Evolutionary conservation across 1,139 yeast genomes (phyloP).

Genomic region (Pichia sp.): DNA sequence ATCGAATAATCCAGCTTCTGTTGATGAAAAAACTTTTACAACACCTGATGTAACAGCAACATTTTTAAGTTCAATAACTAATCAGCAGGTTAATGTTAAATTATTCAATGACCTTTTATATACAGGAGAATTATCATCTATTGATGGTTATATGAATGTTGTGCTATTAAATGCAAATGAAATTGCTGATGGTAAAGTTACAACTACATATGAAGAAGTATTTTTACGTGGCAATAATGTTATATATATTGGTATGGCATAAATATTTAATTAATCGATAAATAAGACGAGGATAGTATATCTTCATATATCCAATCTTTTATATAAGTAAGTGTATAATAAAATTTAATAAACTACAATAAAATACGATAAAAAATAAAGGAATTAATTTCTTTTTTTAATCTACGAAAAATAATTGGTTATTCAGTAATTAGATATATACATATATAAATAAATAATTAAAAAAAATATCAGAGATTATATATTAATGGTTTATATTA

Average conservation of each 20-base stretch:
- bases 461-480: too few species aligned
- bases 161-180: conserved; percentile 78
- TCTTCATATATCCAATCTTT: too few species aligned
- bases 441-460: too few species aligned
- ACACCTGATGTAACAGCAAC: conserved; percentile 38
- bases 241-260: conserved; percentile 27
- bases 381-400: too few species aligned
- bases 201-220: conserved; percentile 63
- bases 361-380: too few species aligned
- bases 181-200: conserved; percentile 48
- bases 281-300: too few species aligned
- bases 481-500: too few species aligned
- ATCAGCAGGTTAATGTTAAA: conserved; percentile 75
- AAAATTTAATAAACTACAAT: background rate
- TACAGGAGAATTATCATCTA: conserved; percentile 67
- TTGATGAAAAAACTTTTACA: background rate
- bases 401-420: too few species aligned
- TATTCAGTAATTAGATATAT: too few species aligned
- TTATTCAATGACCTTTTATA: conserved; percentile 85
- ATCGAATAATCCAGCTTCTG: background rate
- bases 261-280: background rate
- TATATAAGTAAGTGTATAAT: too few species aligned
- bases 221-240: conserved; percentile 95
- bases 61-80: conserved; percentile 73
- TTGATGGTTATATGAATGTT: conserved; percentile 96